phyloP scores from a whole-genome alignment of 148 eudicot species.

The Heliamphora exappendiculata region DNA sequence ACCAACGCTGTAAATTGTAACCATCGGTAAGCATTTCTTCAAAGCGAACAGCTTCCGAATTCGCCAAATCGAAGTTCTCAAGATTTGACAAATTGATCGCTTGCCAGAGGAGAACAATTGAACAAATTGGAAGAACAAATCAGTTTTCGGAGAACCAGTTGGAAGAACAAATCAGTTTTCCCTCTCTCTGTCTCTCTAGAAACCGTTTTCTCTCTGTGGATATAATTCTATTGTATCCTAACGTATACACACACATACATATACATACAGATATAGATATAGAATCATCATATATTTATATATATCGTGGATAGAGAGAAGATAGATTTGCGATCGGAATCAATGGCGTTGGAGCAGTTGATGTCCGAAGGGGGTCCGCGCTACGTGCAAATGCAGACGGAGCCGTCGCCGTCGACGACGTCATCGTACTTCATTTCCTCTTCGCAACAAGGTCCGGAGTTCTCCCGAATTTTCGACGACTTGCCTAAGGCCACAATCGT shows the following conservation, averaged over 20 bases:
- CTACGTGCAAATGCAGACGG: conserved; percentile 57
- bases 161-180: neutral
- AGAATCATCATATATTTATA: neutral
- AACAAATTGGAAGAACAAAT: too few species aligned
- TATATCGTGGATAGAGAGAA: neutral
- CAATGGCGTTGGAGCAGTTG: conserved; percentile 64
- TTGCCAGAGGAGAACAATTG: neutral
- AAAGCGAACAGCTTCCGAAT: too few species aligned
- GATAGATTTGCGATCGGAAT: neutral
- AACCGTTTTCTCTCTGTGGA: neutral
- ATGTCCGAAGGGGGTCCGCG: conserved; percentile 37
- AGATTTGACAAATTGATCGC: neutral
- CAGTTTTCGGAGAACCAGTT: neutral
- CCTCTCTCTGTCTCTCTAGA: conserved; percentile 1
- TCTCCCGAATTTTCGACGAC: conserved; percentile 75
- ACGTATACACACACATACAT: neutral
- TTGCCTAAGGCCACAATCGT: conserved; percentile 71
- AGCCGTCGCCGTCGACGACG: conserved; percentile 28
- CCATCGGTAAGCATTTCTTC: too few species aligned
- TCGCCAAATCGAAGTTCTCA: neutral
- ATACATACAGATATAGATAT: neutral
- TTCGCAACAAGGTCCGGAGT: conserved; percentile 31
- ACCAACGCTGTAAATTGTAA: too few species aligned
- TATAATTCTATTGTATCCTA: neutral
- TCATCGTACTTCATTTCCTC: conserved; percentile 48